Percentiles rank a stretch among this genome's conserved stretches.
These are phyloP conservation scores for Cadophora luteo-olivacea DNA, from an alignment of 2,329 filamentous ascomycete species.

Conservation along the genomic window DNA sequence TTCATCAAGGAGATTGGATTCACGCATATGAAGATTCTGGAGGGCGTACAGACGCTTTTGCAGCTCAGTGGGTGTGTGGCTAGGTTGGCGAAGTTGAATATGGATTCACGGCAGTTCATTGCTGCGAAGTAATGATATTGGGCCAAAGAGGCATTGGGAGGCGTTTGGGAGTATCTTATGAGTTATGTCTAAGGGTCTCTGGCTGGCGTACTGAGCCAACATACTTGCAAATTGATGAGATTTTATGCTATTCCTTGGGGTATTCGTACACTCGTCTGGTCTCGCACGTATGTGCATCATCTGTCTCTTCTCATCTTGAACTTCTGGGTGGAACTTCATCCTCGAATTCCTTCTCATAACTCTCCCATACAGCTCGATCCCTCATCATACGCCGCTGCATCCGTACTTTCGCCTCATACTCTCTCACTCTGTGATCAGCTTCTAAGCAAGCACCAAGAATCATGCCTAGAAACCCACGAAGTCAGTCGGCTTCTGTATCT, in stretches of 20 bases:
- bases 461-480: slow-evolving; percentile 55
- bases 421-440: slow-evolving; percentile 71
- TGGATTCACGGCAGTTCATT: slow-evolving; percentile 86
- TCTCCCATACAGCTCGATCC: slow-evolving; percentile 73
- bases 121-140: slow-evolving; percentile 33
- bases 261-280: slow-evolving; percentile 7
- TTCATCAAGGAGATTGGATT: slow-evolving; percentile 99
- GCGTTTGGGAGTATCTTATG: slow-evolving; percentile 37
- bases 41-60: slow-evolving; percentile 92
- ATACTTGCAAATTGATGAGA: slow-evolving; percentile 19
- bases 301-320: slow-evolving; percentile 25
- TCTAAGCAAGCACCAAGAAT: slow-evolving; percentile 79
- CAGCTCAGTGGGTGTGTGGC: slow-evolving; percentile 94
- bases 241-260: slow-evolving; percentile 10
- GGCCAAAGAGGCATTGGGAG: slow-evolving; percentile 27
- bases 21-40: slow-evolving; percentile 98
- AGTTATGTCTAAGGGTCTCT: slow-evolving; percentile 25
- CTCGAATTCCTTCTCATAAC: slow-evolving; percentile 63
- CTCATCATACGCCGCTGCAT: slow-evolving; percentile 67
- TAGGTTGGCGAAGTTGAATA: slow-evolving; percentile 92
- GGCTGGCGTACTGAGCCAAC: slow-evolving; percentile 28
- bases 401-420: slow-evolving; percentile 70
- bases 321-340: slow-evolving; percentile 30
- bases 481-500: slow-evolving; percentile 17
- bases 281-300: not conserved